Conservation (phyloP, 2,329 filamentous ascomycete genomes). For the Furcasterigmium sp. region DNA sequence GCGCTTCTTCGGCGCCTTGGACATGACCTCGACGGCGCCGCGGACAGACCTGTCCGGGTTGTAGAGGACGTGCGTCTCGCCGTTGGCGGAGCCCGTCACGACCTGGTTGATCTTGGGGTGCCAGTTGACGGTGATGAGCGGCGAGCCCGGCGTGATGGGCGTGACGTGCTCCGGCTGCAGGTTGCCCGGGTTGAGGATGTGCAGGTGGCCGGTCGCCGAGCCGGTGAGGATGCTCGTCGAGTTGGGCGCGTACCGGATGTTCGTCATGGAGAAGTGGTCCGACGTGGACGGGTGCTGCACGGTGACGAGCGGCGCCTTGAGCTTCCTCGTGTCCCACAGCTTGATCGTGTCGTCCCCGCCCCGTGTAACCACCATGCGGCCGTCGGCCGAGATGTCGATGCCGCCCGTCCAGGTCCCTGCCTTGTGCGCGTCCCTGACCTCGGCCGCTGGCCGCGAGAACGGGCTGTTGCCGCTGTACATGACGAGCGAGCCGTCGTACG, state of each 20-base stretch:
- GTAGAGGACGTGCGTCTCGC: slow-evolving; percentile 85
- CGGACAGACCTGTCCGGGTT: slow-evolving; percentile 75
- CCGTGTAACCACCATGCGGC: slow-evolving; percentile 81
- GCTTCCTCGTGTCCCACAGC: slow-evolving; percentile 94
- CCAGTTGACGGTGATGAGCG: slow-evolving; percentile 84
- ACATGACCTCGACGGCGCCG: slow-evolving; percentile 86
- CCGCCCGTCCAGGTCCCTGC: slow-evolving; percentile 87
- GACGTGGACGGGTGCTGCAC: slow-evolving; percentile 78
- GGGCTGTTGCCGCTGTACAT: slow-evolving; percentile 92
- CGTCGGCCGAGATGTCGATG: slow-evolving; percentile 85
- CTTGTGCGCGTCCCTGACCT: slow-evolving; percentile 78
- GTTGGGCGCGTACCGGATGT: slow-evolving; percentile 84
- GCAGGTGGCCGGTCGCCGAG: slow-evolving; percentile 76
- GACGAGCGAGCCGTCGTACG: slow-evolving; percentile 81
- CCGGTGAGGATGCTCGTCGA: slow-evolving; percentile 84
- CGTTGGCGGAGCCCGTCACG: slow-evolving; percentile 86
- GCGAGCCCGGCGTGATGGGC: slow-evolving; percentile 77
- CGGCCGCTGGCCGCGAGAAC: slow-evolving; percentile 73
- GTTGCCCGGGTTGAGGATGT: slow-evolving; percentile 92
- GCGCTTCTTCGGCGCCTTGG: slow-evolving; percentile 86
- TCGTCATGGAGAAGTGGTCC: slow-evolving; percentile 75
- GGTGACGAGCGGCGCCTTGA: slow-evolving; percentile 81
- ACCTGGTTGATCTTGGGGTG: slow-evolving; percentile 96
- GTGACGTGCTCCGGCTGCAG: slow-evolving; percentile 80
- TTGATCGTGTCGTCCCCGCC: slow-evolving; percentile 93